Conservation (phyloP, 2,329 filamentous ascomycete species). For the Fusarium pseudonygamai region DNA sequence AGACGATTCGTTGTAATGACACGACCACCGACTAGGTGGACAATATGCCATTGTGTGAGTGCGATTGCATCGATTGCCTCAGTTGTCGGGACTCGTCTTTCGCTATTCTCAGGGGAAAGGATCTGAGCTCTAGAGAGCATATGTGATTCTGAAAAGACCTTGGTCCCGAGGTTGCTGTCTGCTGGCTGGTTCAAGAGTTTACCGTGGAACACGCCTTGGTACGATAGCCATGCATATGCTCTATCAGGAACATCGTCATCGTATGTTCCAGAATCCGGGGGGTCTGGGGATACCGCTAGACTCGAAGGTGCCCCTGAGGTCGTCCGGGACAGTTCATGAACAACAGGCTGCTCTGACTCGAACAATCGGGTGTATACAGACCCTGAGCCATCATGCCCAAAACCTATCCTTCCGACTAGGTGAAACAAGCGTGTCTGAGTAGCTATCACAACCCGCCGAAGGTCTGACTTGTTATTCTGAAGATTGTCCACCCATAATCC, state of each 20-base stretch:
- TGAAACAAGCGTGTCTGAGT: constrained; percentile 83
- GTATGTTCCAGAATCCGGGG: constrained; percentile 61
- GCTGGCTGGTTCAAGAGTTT: constrained; percentile 71
- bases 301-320: constrained; percentile 68
- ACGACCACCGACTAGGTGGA: constrained; percentile 83
- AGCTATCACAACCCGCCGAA: constrained; percentile 80
- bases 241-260: constrained; percentile 74
- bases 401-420: constrained; percentile 79
- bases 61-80: constrained; percentile 83
- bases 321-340: constrained; percentile 73
- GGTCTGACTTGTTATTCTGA: constrained; percentile 72
- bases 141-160: constrained; percentile 81
- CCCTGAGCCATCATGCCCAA: constrained; percentile 79
- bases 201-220: constrained; percentile 89
- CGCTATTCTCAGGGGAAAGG: constrained; percentile 71
- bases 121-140: constrained; percentile 80
- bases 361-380: constrained; percentile 90
- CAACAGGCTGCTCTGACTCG: constrained; percentile 81
- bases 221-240: constrained; percentile 89
- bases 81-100: constrained; percentile 71
- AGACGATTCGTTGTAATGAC: constrained; percentile 88
- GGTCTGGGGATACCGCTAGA: constrained; percentile 81
- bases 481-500: constrained; percentile 86
- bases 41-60: constrained; percentile 92
- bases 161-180: constrained; percentile 71